Percentiles rank a stretch among this genome's conserved stretches.
These are phyloP conservation scores for Ustilago nuda DNA, from an alignment of 1,284 basidiomycete species.

Conservation along the genomic window DNA sequence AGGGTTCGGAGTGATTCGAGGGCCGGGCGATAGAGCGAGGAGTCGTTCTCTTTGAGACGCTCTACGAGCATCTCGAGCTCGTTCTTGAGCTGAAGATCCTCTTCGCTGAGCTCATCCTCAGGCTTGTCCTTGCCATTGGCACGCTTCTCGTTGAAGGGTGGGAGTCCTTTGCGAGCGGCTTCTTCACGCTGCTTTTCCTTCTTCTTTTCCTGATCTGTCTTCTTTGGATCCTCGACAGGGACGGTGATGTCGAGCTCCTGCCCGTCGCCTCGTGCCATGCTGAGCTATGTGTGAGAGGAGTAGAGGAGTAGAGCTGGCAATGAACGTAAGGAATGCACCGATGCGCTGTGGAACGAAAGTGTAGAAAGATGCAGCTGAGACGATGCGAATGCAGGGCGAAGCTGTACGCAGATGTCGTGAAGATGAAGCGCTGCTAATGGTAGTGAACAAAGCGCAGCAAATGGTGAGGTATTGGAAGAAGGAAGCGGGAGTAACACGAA, in stretches of 20 bases:
- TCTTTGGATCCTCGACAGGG: constrained; percentile 48
- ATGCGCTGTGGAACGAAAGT: not conserved
- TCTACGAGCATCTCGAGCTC: constrained; percentile 98
- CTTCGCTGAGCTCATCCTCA: constrained; percentile 85
- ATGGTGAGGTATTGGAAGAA: not conserved
- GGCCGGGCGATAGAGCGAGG: constrained; percentile 85
- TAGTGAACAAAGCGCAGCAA: not conserved
- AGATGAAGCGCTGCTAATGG: not conserved
- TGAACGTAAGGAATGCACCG: constrained; percentile 2
- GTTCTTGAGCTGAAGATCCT: constrained; percentile 91
- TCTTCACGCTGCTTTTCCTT: constrained; percentile 53
- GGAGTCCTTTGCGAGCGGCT: constrained; percentile 47
- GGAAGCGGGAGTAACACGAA: constrained; percentile 31
- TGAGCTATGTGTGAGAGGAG: constrained; percentile 13
- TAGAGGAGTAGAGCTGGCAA: not conserved
- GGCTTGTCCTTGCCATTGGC: constrained; percentile 72
- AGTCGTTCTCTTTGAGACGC: constrained; percentile 89
- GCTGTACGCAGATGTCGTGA: not conserved
- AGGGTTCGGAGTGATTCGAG: constrained; percentile 93
- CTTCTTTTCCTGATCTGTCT: constrained; percentile 52
- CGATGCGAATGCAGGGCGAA: not conserved
- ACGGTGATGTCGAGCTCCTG: constrained; percentile 54
- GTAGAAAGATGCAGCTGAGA: not conserved
- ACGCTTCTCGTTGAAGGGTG: constrained; percentile 35
- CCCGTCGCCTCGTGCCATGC: constrained; percentile 53